Base-by-base conservation (phyloP, 192 early-diverging fungal genomes). In the Coemansia sp. region DNA sequence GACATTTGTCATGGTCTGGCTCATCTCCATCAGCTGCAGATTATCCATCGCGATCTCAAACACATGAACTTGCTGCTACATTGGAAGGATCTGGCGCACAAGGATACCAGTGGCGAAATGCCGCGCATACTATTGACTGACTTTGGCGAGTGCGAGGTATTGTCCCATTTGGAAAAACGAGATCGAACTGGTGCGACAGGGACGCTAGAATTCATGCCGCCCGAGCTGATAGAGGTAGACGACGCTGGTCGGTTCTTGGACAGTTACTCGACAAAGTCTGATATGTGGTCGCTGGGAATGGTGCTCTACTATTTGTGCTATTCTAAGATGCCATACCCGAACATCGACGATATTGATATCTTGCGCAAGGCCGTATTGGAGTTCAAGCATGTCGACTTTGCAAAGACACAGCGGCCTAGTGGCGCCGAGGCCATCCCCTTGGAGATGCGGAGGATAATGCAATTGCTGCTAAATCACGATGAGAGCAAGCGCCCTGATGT, bases 281-380 rank as follows among this genome's bases (percentile, higher is more conserved):
- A 99, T 66, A 89, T 99, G 88, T 99, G 95, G 94, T 94, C 93
- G 0, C 80, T 99, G 51, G 97, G 97, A 0, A 94, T 99, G 82
- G 86, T 99, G 1, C 85, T 98, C 4, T 95, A 95, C 69, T 97
- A 93, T 62, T 82, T 97, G 9, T 97, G 95, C 74, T 98, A 92
- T 63, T 89, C 91, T 8, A 68, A 70, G 7, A 77, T 99, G 37
- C 97, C 97, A 1, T 99, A 91, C 66, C 55, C 77, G 23, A 89
- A 94, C 53, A 86, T 93, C 38, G 93, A 98, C 36, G 94, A 99
- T 67, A 91, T 99, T 23, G 97, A 99, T 74, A 60, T 87, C 36
- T 75, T 99, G 34, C 85, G 86, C 36, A 72, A 81, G 29, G 96
- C 97, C 73, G 95, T 99, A 48, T 66, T 95, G 39, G 74, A 65